Evolutionary conservation across 352 stramenopile species (phyloP).

Genomic region (Pythium vanterpoolii): DNA sequence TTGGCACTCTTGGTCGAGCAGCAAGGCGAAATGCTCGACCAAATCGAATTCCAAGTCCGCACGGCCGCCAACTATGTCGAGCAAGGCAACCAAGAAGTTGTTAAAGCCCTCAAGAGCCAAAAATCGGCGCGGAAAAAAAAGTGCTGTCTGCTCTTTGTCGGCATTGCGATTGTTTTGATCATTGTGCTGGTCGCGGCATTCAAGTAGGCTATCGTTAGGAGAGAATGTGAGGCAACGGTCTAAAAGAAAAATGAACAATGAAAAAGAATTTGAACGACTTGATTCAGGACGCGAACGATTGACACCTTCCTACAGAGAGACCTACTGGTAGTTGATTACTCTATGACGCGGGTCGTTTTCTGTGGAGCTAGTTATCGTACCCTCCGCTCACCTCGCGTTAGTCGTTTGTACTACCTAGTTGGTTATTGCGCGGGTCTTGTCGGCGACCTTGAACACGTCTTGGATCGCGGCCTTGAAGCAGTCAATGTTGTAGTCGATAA

Average conservation of each 20-base stretch:
- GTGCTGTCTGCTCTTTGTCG: conserved; percentile 85
- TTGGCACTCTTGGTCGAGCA: conserved; percentile 97
- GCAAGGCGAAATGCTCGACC: conserved; percentile 97
- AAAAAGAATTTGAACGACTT: neutral
- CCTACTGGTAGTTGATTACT: neutral
- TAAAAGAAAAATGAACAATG: neutral
- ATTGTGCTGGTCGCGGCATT: conserved; percentile 74
- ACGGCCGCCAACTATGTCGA: conserved; percentile 96
- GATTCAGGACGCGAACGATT: neutral
- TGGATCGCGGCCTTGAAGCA: conserved; percentile 95
- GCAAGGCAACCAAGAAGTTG: conserved; percentile 94
- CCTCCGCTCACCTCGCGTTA: neutral
- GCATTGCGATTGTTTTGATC: conserved; percentile 74
- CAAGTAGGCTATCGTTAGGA: conserved; percentile 36
- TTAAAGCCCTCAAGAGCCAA: conserved; percentile 94
- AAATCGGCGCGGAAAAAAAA: conserved; percentile 97
- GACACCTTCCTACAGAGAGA: conserved; percentile 5
- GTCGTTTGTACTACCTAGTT: conserved; percentile 19
- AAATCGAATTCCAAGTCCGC: conserved; percentile 96
- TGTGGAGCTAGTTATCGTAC: neutral
- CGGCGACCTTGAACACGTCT: conserved; percentile 80
- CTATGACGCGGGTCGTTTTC: neutral
- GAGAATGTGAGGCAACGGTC: conserved; percentile 14
- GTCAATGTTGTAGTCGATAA: conserved; percentile 99
- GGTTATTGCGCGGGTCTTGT: conserved; percentile 44